Evolutionary conservation across 345 rosid genomes (phyloP).

Genomic region (Gossypium longicalyx): DNA sequence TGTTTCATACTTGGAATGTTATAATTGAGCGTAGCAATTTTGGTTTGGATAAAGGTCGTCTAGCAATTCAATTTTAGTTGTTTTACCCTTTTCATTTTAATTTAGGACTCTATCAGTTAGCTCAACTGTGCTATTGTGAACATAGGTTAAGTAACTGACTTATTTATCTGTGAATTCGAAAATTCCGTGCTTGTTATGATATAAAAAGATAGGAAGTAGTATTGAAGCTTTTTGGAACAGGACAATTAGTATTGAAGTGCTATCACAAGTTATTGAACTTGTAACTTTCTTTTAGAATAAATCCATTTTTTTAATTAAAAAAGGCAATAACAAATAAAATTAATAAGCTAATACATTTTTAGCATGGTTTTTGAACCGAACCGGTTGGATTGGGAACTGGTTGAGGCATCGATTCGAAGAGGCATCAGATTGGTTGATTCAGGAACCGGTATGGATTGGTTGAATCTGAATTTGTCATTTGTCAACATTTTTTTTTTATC

Average conservation of each 20-base stretch:
- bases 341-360: too few relatives aligned
- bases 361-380: too few relatives aligned
- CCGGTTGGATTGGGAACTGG: too few relatives aligned
- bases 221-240: neutral
- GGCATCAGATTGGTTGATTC: too few relatives aligned
- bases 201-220: neutral
- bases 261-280: neutral
- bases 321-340: too few relatives aligned
- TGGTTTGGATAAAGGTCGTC: conserved; percentile 3
- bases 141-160: neutral
- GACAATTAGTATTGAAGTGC: neutral
- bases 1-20: neutral
- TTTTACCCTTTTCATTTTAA: neutral
- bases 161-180: conserved; percentile 7
- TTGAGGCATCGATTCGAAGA: too few relatives aligned
- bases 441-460: too few relatives aligned
- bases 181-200: neutral
- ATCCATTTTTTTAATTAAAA: too few relatives aligned
- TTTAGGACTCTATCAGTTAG: conserved; percentile 1
- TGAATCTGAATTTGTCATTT: too few relatives aligned
- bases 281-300: too few relatives aligned
- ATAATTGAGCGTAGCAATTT: conserved; percentile 14
- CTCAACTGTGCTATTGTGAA: neutral
- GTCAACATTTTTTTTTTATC: too few relatives aligned
- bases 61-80: conserved; percentile 2